Evolutionary conservation across 2,329 filamentous ascomycete species (phyloP).

Genomic region (Phoma herbarum): DNA sequence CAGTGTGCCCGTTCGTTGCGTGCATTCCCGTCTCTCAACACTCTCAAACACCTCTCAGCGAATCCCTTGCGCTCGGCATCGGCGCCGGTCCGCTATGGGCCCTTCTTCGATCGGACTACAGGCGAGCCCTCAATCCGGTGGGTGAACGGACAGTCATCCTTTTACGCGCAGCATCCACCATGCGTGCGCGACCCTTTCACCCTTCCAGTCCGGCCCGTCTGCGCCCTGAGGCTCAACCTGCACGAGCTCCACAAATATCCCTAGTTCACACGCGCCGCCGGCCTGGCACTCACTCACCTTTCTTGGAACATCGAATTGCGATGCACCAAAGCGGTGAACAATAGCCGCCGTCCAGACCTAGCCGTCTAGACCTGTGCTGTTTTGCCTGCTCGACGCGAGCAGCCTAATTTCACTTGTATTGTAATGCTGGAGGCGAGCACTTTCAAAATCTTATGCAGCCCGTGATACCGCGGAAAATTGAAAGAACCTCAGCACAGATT

Average conservation of each 20-base stretch:
- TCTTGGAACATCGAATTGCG: background rate
- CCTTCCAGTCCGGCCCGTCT: constrained; percentile 6
- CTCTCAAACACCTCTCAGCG: background rate
- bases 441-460: background rate
- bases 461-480: background rate
- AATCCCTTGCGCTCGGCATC: constrained; percentile 10
- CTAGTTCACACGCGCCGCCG: background rate
- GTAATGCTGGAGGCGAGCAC: background rate
- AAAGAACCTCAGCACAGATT: background rate
- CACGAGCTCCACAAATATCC: background rate
- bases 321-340: background rate
- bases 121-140: constrained; percentile 3
- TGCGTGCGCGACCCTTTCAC: constrained; percentile 7
- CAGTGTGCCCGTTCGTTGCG: no score
- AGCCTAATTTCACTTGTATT: constrained; percentile 3
- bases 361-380: background rate
- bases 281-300: background rate
- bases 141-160: constrained; percentile 14
- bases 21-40: background rate
- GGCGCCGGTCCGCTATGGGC: constrained; percentile 14
- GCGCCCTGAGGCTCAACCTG: constrained; percentile 12
- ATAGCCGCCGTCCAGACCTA: no score
- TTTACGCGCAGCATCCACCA: background rate
- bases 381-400: constrained; percentile 6
- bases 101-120: constrained; percentile 6